Percentiles rank a stretch among this genome's conserved stretches.
phyloP scores from a whole-genome alignment of 2,329 filamentous ascomycete species.

The Venturia effusa region DNA sequence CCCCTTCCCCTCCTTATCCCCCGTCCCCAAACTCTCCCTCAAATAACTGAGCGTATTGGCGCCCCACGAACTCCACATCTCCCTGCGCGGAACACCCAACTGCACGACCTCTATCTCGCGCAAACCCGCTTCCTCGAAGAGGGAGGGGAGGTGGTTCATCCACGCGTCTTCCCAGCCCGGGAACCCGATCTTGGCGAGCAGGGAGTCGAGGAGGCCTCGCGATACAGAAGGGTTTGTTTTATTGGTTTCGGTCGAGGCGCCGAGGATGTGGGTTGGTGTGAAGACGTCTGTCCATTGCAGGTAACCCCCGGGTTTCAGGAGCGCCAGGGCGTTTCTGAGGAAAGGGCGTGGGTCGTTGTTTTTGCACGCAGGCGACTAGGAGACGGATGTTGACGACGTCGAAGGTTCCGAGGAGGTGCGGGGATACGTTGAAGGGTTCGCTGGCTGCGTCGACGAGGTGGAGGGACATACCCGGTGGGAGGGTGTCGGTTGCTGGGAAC shows the following conservation, averaged over 20 bases:
- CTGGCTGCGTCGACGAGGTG: not conserved
- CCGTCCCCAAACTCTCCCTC: not conserved
- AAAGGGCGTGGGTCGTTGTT: not conserved
- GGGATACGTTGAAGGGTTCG: not conserved
- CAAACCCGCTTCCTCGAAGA: not conserved
- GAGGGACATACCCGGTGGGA: not conserved
- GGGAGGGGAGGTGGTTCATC: not conserved
- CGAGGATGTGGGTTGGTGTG: not conserved
- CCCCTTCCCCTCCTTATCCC: not conserved
- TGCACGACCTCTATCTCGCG: not conserved
- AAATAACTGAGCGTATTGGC: not conserved
- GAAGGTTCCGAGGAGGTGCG: not conserved
- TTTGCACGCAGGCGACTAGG: not conserved
- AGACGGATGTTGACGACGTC: not conserved
- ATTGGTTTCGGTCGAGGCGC: not conserved
- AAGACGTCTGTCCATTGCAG: not conserved
- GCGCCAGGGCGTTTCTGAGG: not conserved
- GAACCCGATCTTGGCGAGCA: not conserved
- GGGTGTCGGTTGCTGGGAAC: not conserved
- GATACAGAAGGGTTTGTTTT: not conserved
- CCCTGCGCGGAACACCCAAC: not conserved
- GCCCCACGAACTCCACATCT: not conserved
- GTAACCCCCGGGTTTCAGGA: not conserved
- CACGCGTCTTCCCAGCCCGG: not conserved
- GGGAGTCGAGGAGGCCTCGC: not conserved